Percentiles rank a stretch among this genome's conserved stretches.
Evolutionary conservation across 2,329 filamentous ascomycete species (phyloP).

Genomic region (Cercospora brassicicola): DNA sequence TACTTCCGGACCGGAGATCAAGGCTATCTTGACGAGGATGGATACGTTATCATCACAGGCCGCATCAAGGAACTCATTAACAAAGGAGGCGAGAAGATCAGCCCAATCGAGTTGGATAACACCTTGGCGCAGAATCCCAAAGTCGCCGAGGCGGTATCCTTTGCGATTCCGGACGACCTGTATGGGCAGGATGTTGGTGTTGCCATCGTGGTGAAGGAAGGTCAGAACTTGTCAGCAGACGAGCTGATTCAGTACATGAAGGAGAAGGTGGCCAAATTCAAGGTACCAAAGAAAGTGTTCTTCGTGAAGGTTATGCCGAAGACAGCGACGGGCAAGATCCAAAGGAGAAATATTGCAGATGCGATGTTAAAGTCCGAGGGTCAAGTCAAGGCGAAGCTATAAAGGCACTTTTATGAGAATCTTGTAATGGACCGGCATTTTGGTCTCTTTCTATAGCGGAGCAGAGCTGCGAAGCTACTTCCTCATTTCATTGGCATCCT

Average conservation of each 20-base stretch:
- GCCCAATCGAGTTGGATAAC: constrained; percentile 84
- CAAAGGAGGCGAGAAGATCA: constrained; percentile 87
- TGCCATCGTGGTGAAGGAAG: constrained; percentile 71
- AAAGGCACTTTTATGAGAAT: no score
- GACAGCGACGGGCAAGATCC: constrained; percentile 83
- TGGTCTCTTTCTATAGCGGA: not conserved
- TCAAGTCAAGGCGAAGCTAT: constrained; percentile 15
- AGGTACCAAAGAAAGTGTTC: constrained; percentile 81
- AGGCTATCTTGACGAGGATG: constrained; percentile 75
- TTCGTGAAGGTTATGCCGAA: constrained; percentile 85
- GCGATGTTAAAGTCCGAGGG: constrained; percentile 65
- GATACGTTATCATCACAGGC: constrained; percentile 84
- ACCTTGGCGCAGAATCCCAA: constrained; percentile 71
- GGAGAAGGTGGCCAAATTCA: constrained; percentile 75
- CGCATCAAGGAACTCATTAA: constrained; percentile 92
- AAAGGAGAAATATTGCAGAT: constrained; percentile 81
- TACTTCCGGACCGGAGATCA: constrained; percentile 90
- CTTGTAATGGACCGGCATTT: no score
- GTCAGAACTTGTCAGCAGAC: constrained; percentile 52
- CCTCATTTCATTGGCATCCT: constrained; percentile 44
- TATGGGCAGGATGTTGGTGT: constrained; percentile 81
- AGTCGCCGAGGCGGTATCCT: constrained; percentile 77
- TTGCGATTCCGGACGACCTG: constrained; percentile 77
- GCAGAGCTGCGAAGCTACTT: not conserved
- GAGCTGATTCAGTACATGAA: constrained; percentile 69